Percentiles rank a stretch among this genome's conserved stretches.
phyloP scores from a whole-genome alignment of 2,329 filamentous ascomycete genomes.

The Aspergillus tubingensis region DNA sequence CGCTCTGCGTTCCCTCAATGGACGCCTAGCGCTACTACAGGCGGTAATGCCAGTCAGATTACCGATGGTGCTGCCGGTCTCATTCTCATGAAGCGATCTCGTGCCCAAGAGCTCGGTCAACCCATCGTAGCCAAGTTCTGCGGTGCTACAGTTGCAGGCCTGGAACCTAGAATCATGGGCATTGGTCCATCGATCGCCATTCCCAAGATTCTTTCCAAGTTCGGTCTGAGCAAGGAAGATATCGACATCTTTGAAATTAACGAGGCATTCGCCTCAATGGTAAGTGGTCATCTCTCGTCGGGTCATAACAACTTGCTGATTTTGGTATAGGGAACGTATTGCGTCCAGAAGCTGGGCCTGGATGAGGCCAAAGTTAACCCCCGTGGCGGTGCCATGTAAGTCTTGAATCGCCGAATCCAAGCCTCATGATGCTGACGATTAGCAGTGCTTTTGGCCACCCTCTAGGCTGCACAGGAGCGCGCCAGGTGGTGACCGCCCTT shows the following conservation, averaged over 20 bases:
- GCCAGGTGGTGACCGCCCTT: constrained; percentile 84
- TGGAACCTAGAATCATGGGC: constrained; percentile 89
- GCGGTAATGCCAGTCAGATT: constrained; percentile 89
- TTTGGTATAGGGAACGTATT: constrained; percentile 75
- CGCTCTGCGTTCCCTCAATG: constrained; percentile 77
- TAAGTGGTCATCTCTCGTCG: constrained; percentile 12
- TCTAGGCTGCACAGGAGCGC: constrained; percentile 83
- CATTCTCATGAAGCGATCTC: constrained; percentile 86
- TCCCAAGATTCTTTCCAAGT: constrained; percentile 80
- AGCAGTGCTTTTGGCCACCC: constrained; percentile 79
- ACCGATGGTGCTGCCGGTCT: constrained; percentile 90
- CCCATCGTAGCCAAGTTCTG: constrained; percentile 87
- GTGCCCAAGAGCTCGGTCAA: constrained; percentile 80
- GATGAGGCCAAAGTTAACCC: constrained; percentile 86
- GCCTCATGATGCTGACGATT: constrained; percentile 15
- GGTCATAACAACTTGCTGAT: constrained; percentile 3
- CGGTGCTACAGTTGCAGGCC: constrained; percentile 76
- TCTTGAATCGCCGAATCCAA: neutral
- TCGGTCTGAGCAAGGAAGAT: constrained; percentile 62
- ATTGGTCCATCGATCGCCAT: constrained; percentile 90
- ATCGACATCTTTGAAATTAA: constrained; percentile 59
- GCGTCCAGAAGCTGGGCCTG: constrained; percentile 77
- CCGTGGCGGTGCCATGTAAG: constrained; percentile 80
- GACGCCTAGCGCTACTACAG: constrained; percentile 79
- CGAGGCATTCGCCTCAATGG: constrained; percentile 80